These are phyloP conservation scores for Phoenix roebelenii DNA, from an alignment of 176 grass and related monocot genomes.

Conservation along the genomic window DNA sequence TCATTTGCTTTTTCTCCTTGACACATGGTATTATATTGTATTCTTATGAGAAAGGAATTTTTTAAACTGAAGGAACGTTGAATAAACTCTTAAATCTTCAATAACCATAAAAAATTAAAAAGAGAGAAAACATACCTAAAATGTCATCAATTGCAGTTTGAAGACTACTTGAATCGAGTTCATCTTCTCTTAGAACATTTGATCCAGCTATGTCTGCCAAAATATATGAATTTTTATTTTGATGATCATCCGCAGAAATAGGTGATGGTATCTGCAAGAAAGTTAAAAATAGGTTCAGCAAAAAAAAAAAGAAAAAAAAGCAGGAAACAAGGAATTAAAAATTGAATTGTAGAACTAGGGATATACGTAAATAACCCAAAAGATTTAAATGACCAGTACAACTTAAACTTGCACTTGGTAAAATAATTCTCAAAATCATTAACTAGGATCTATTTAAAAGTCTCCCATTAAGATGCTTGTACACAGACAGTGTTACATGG, in stretches of 20 bases:
- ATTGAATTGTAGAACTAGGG: constrained; percentile 5
- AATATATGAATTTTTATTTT: constrained; percentile 94
- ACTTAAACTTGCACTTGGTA: no score
- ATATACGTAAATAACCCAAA: no score
- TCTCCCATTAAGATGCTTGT: no score
- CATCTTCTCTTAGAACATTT: constrained; percentile 80
- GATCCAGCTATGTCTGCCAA: constrained; percentile 84
- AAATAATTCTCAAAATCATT: no score
- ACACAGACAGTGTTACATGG: no score
- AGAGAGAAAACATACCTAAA: constrained; percentile 41
- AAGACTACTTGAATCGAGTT: constrained; percentile 80
- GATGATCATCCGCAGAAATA: constrained; percentile 54
- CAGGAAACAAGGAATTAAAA: not conserved
- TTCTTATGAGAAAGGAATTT: no score
- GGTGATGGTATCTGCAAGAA: constrained; percentile 55
- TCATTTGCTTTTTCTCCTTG: no score
- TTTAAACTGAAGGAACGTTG: no score
- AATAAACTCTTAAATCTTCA: no score
- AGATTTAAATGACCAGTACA: no score
- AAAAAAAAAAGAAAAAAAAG: not conserved
- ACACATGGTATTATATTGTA: no score
- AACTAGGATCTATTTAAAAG: no score
- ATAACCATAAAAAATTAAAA: not conserved
- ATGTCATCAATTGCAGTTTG: constrained; percentile 60
- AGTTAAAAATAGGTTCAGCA: constrained; percentile 1